Percentiles rank a stretch among this genome's conserved stretches.
Conservation (phyloP, 2,329 filamentous ascomycete genomes). For the Xylaria sp. region DNA sequence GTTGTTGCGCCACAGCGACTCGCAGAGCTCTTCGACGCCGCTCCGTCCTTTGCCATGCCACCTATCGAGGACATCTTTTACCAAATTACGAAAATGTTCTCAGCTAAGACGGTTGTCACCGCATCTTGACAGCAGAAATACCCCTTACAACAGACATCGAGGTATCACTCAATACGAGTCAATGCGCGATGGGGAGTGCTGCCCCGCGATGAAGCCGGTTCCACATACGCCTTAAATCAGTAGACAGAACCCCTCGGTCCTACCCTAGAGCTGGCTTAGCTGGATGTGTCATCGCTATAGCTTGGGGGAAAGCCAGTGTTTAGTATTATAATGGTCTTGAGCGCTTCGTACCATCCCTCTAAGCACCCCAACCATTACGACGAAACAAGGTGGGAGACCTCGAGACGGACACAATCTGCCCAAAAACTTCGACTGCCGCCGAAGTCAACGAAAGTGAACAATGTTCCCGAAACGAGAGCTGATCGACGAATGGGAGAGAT, state of each 20-base stretch:
- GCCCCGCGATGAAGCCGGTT: neutral
- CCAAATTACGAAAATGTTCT: slow-evolving; percentile 70
- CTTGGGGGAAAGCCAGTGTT: no score
- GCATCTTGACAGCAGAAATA: neutral
- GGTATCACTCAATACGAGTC: neutral
- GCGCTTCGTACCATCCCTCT: no score
- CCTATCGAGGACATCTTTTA: slow-evolving; percentile 78
- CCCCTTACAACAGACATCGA: neutral
- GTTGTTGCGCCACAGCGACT: slow-evolving; percentile 73
- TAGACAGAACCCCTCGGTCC: no score
- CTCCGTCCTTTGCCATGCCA: slow-evolving; percentile 71
- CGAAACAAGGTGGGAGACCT: no score
- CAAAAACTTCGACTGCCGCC: neutral
- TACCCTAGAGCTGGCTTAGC: neutral
- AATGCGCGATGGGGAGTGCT: neutral
- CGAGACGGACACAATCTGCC: no score
- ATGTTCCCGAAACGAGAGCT: neutral
- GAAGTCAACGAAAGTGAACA: neutral
- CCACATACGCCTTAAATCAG: no score
- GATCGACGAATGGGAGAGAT: neutral
- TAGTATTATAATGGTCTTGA: no score
- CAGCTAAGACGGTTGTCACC: slow-evolving; percentile 55
- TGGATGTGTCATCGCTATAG: neutral
- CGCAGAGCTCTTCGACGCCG: slow-evolving; percentile 71
- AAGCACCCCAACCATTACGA: no score